Evolutionary conservation across 2,329 filamentous ascomycete species (phyloP).

Genomic region (Arthrobotrys megalospora): DNA sequence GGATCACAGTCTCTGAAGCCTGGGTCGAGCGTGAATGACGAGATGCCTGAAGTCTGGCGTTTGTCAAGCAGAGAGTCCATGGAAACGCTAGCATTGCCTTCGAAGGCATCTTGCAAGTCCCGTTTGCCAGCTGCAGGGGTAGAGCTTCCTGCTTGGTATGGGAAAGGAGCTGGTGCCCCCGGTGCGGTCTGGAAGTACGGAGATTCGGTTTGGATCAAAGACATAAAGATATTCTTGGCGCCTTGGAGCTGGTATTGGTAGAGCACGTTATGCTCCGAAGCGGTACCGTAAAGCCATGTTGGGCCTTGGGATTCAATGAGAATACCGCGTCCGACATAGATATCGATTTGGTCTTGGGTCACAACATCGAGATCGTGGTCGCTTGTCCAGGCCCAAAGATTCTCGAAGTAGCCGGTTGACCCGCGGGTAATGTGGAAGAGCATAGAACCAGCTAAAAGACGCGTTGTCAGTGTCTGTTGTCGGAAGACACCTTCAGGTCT

Average conservation of each 20-base stretch:
- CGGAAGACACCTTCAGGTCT: neutral
- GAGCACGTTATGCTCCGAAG: slow-evolving; percentile 71
- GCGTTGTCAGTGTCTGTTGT: neutral
- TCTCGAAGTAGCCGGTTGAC: slow-evolving; percentile 69
- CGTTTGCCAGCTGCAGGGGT: slow-evolving; percentile 47
- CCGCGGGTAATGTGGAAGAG: slow-evolving; percentile 67
- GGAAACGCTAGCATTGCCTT: slow-evolving; percentile 40
- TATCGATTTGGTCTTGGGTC: slow-evolving; percentile 64
- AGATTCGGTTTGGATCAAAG: slow-evolving; percentile 71
- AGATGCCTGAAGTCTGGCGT: slow-evolving; percentile 6
- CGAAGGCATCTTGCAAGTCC: slow-evolving; percentile 7
- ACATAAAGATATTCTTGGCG: slow-evolving; percentile 71
- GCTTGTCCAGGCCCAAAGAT: slow-evolving; percentile 67
- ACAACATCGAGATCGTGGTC: slow-evolving; percentile 6
- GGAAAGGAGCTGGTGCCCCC: slow-evolving; percentile 69
- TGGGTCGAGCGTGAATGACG: slow-evolving; percentile 63
- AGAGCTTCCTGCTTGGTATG: slow-evolving; percentile 15
- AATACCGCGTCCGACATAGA: slow-evolving; percentile 65
- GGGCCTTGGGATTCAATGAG: slow-evolving; percentile 66
- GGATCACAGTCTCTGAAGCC: slow-evolving; percentile 66
- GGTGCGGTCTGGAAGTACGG: slow-evolving; percentile 71
- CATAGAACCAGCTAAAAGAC: slow-evolving; percentile 65
- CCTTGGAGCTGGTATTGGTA: slow-evolving; percentile 72
- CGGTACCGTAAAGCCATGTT: slow-evolving; percentile 69
- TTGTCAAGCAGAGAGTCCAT: slow-evolving; percentile 26